Evolutionary conservation across 768 basidiomycete genomes (phyloP).

Genomic region (Mycena olivaceomarginata): DNA sequence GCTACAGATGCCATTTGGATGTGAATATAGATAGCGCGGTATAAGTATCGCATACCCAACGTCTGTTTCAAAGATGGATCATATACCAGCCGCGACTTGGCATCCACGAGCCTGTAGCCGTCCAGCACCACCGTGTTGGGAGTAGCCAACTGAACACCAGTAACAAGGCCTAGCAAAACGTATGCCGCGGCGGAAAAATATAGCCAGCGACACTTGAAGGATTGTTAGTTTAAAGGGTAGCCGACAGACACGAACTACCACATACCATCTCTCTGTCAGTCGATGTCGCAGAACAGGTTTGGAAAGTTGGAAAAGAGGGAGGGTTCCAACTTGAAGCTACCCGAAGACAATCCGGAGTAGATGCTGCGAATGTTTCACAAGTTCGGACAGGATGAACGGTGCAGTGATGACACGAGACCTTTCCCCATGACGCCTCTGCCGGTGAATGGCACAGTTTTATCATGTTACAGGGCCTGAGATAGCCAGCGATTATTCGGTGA

Average conservation of each 20-base stretch:
- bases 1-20: neutral
- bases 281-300: neutral
- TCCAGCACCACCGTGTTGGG: constrained; percentile 30
- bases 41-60: neutral
- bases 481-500: too few relatives aligned
- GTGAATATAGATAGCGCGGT: neutral
- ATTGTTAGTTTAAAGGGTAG: too few relatives aligned
- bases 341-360: too few relatives aligned
- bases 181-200: neutral
- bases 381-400: too few relatives aligned
- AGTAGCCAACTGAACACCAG: neutral
- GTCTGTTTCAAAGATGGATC: neutral
- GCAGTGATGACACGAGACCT: too few relatives aligned
- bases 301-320: neutral
- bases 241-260: neutral
- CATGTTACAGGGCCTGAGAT: too few relatives aligned
- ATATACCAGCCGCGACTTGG: neutral
- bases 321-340: neutral
- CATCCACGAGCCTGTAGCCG: constrained; percentile 12
- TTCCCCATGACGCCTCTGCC: too few relatives aligned
- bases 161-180: constrained; percentile 2
- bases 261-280: constrained; percentile 8
- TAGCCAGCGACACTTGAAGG: too few relatives aligned
- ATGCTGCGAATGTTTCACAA: too few relatives aligned
- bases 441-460: too few relatives aligned